Evolutionary conservation across 345 rosid genomes (phyloP).

Genomic region (Eucalyptus leucophloia): DNA sequence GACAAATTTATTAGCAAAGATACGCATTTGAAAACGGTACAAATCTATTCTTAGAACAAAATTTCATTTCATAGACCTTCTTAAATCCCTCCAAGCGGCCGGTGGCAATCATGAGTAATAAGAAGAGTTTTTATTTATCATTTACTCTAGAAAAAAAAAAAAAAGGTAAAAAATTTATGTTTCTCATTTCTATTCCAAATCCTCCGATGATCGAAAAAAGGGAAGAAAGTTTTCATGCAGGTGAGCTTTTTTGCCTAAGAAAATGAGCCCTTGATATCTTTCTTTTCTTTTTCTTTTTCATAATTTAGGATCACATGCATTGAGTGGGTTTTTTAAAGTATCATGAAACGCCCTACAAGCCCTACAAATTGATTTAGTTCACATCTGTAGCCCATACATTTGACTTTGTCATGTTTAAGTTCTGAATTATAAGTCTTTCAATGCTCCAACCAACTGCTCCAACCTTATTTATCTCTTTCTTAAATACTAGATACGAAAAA

Average conservation of each 20-base stretch:
- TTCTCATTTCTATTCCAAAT: no score
- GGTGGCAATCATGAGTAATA: no score
- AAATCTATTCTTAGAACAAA: no score
- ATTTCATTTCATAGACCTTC: no score
- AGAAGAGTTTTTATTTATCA: no score
- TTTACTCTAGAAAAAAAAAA: accelerated
- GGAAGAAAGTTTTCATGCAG: not conserved
- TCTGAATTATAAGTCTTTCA: not conserved
- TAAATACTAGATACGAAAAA: not conserved
- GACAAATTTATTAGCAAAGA: no score
- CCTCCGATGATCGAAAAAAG: not conserved
- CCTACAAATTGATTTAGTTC: not conserved
- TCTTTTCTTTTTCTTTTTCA: not conserved
- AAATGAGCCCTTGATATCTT: not conserved
- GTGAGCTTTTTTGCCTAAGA: not conserved
- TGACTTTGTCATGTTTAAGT: not conserved
- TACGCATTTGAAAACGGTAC: no score
- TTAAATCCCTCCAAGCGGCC: no score
- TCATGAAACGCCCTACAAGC: not conserved
- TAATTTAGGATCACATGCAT: not conserved
- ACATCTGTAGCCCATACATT: no score
- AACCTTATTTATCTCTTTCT: not conserved
- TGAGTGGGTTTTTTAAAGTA: not conserved
- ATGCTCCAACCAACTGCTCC: not conserved
- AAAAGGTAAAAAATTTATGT: accelerated